Evolutionary conservation across 129 eudicot species (phyloP).

Genomic region (Escallonia rubra): DNA sequence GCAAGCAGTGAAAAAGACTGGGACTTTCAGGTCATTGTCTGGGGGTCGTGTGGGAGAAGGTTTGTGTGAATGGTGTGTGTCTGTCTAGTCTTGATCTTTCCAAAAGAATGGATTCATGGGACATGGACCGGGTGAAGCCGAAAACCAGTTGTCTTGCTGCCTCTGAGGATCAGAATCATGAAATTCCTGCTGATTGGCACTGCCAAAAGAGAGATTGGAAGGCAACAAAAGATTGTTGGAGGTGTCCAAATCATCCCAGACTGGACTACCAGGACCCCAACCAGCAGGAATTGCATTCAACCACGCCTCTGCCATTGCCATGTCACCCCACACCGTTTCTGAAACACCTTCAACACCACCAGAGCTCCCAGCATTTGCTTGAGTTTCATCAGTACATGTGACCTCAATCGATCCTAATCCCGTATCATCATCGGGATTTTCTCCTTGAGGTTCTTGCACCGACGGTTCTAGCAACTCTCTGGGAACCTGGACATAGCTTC

Average conservation of each 20-base stretch:
- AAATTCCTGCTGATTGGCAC: constrained; percentile 12
- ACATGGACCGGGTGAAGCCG: constrained; percentile 36
- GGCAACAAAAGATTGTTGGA: constrained; percentile 52
- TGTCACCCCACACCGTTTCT: constrained; percentile 61
- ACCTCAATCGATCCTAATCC: constrained; percentile 28
- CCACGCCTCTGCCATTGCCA: constrained; percentile 71
- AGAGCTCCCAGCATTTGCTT: constrained; percentile 18
- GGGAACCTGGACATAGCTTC: constrained; percentile 6
- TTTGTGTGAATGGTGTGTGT: not conserved
- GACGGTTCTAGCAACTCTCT: not conserved
- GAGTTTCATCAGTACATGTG: constrained; percentile 25
- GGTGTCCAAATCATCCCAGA: constrained; percentile 83
- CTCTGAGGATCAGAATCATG: constrained; percentile 19
- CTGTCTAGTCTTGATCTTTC: constrained; percentile 25
- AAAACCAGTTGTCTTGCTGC: constrained; percentile 30
- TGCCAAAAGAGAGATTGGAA: constrained; percentile 41
- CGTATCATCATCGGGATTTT: constrained; percentile 16
- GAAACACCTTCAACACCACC: constrained; percentile 16
- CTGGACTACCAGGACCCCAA: constrained; percentile 94
- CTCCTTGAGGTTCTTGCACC: not conserved
- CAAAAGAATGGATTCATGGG: constrained; percentile 44
- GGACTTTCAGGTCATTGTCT: not conserved
- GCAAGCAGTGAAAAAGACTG: constrained; percentile 5
- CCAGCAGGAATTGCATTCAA: constrained; percentile 51
- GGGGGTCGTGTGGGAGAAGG: not conserved